Conservation (phyloP, 2,329 filamentous ascomycete species). For the Scytalidium lignicola region DNA sequence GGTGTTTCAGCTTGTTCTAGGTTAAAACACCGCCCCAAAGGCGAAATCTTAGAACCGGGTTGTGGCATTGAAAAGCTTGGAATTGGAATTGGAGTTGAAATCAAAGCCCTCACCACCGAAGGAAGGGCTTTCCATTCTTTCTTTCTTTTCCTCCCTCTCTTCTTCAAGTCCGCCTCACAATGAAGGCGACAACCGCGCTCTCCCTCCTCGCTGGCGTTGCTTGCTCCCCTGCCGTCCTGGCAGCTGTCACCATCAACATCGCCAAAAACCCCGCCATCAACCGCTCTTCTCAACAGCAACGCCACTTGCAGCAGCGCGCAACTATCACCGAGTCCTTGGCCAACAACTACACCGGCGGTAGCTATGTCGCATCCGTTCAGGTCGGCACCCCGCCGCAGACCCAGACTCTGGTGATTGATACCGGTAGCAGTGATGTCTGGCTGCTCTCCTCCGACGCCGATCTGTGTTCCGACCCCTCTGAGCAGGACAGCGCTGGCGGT, state of each 20-base stretch:
- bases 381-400: conserved; percentile 54
- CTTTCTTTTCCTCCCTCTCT: not conserved
- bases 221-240: not conserved
- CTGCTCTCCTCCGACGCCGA: conserved; percentile 34
- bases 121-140: not conserved
- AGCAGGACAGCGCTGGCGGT: conserved; percentile 23
- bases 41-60: no score
- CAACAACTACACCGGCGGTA: conserved; percentile 50
- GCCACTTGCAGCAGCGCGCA: conserved; percentile 7
- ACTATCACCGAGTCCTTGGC: conserved; percentile 15
- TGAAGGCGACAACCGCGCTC: not conserved
- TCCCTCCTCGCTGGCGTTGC: not conserved
- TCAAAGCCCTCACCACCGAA: no score
- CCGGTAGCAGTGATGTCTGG: conserved; percentile 60
- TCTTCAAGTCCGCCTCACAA: not conserved
- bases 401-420: conserved; percentile 53
- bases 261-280: conserved; percentile 11
- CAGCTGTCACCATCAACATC: conserved; percentile 9
- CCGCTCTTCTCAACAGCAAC: conserved; percentile 11
- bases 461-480: conserved; percentile 13
- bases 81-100: not conserved
- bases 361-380: conserved; percentile 43
- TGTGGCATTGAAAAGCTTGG: no score
- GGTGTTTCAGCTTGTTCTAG: not conserved
- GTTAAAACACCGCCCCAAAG: no score